Evolutionary conservation across 192 early-diverging fungal species (phyloP).

Genomic region (Chytriomyces sp.): DNA sequence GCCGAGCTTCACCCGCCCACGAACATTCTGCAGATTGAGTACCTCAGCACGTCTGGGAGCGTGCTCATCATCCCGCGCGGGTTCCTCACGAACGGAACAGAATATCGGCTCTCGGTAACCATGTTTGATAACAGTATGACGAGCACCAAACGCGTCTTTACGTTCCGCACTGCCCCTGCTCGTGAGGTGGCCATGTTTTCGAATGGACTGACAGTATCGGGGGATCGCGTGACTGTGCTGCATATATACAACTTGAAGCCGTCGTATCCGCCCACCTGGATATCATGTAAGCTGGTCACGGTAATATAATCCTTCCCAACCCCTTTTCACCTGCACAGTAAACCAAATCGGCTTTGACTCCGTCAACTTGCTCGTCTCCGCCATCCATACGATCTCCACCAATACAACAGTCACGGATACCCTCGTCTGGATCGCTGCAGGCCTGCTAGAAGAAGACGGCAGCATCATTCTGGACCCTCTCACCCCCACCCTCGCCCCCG

Average conservation of each 20-base stretch:
- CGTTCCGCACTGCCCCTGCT: conserved; percentile 4
- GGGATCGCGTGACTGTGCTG: not conserved
- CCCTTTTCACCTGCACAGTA: too few species aligned
- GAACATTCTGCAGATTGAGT: not conserved
- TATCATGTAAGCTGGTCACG: too few species aligned
- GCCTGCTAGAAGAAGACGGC: conserved; percentile 6
- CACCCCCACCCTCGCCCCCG: conserved; percentile 17
- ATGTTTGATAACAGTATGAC: conserved; percentile 27
- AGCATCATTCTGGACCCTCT: conserved; percentile 12
- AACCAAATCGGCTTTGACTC: conserved; percentile 29
- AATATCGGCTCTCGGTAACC: conserved; percentile 16
- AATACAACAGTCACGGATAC: not conserved
- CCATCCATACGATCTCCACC: conserved; percentile 1
- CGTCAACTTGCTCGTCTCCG: conserved; percentile 17
- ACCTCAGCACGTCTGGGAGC: conserved; percentile 14
- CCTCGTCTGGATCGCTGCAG: conserved; percentile 23
- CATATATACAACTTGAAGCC: conserved; percentile 28
- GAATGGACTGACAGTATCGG: not conserved
- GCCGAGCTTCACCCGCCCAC: conserved; percentile 10
- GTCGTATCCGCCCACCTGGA: conserved; percentile 23
- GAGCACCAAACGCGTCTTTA: conserved; percentile 4
- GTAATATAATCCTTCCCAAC: too few species aligned
- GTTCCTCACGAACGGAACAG: conserved; percentile 10
- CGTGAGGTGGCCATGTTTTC: not conserved
- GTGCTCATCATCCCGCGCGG: not conserved